These are phyloP conservation scores for Ceratorhiza oryzae-sativae DNA, from an alignment of 1,284 basidiomycete species.

Conservation along the genomic window DNA sequence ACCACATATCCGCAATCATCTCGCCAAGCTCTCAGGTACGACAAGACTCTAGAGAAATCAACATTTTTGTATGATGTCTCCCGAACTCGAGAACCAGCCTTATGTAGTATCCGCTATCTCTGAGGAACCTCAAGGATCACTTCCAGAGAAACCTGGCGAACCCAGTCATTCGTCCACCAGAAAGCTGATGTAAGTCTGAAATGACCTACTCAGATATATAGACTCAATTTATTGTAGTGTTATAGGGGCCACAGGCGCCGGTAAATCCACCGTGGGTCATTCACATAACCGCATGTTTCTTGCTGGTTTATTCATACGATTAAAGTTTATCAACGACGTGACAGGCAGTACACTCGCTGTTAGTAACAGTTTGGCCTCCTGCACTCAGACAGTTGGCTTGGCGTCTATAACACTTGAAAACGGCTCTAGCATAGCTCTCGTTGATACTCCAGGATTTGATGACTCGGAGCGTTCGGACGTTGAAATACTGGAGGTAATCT, in stretches of 20 bases:
- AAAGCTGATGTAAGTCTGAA: neutral
- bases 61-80: no score
- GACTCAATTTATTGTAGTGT: neutral
- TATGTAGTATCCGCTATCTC: no score
- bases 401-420: neutral
- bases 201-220: neutral
- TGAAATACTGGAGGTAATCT: conserved; percentile 29
- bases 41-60: no score
- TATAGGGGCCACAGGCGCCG: conserved; percentile 7
- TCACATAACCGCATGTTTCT: no score
- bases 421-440: conserved; percentile 20
- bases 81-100: no score
- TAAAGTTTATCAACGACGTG: conserved; percentile 9
- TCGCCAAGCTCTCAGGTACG: no score
- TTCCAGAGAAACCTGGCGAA: no score
- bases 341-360: neutral
- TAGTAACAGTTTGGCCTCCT: neutral
- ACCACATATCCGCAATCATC: no score
- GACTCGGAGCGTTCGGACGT: conserved; percentile 18
- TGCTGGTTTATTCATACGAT: neutral
- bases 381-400: neutral
- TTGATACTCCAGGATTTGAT: conserved; percentile 43
- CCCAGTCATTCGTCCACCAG: no score
- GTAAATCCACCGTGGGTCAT: conserved; percentile 16
- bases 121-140: no score